Conservation (phyloP, 768 basidiomycete species). For the Cubamyces lactineus region DNA sequence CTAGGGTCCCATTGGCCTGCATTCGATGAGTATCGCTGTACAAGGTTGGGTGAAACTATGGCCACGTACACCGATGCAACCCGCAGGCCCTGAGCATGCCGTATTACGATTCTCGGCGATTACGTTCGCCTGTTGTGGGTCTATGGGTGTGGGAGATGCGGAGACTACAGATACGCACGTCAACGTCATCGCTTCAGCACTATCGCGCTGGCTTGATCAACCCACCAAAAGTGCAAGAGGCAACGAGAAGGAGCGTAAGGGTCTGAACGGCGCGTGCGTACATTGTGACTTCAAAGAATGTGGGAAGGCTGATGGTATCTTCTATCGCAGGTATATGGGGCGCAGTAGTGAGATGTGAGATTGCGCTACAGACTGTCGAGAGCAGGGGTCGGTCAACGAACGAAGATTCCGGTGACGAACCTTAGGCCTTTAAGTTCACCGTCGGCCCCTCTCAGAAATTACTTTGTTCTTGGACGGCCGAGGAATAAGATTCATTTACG, state of each 20-base stretch:
- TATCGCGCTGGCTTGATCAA: background rate
- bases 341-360: no score
- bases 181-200: background rate
- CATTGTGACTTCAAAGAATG: background rate
- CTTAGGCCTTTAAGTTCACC: background rate
- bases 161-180: background rate
- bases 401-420: background rate
- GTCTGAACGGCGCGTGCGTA: constrained; percentile 16
- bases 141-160: constrained; percentile 22
- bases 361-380: background rate
- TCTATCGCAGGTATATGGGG: constrained; percentile 10
- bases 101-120: constrained; percentile 17
- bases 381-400: constrained; percentile 18
- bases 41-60: no score
- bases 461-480: constrained; percentile 8
- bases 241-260: constrained; percentile 15
- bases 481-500: background rate
- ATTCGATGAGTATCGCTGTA: background rate
- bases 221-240: constrained; percentile 11
- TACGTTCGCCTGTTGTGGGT: constrained; percentile 17
- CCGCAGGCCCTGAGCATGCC: constrained; percentile 14
- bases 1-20: constrained; percentile 8
- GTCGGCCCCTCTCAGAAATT: background rate
- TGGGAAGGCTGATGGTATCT: constrained; percentile 7
- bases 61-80: constrained; percentile 12